Percentiles rank a stretch among this genome's conserved stretches.
These are phyloP conservation scores for Paraphaeosphaeria sporulosa DNA, from an alignment of 2,329 filamentous ascomycete genomes.

Conservation along the genomic window DNA sequence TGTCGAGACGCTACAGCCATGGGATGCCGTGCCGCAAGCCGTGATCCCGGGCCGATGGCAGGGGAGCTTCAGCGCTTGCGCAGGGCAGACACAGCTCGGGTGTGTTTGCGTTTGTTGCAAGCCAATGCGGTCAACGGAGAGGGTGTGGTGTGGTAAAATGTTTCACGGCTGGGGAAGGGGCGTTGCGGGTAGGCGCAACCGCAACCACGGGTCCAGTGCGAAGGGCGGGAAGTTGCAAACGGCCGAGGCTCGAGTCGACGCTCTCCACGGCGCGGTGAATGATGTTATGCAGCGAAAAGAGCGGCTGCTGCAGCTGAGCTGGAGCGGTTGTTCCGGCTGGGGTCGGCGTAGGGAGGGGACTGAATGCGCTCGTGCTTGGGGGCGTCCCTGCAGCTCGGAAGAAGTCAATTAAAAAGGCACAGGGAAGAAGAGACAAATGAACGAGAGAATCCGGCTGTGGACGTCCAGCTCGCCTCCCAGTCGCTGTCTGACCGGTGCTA, in stretches of 20 bases:
- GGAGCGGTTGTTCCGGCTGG: conserved; percentile 12
- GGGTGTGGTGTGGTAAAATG: conserved; percentile 14
- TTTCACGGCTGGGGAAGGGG: conserved; percentile 18
- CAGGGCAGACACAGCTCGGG: conserved; percentile 4
- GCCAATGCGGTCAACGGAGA: background rate
- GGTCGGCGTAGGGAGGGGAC: conserved; percentile 31
- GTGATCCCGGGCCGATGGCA: conserved; percentile 19
- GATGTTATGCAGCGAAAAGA: conserved; percentile 23
- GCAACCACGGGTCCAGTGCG: conserved; percentile 3
- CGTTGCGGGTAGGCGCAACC: conserved; percentile 14
- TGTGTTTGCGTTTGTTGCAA: background rate
- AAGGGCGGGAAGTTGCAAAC: conserved; percentile 1
- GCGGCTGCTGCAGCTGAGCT: conserved; percentile 14
- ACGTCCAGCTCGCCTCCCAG: conserved; percentile 19
- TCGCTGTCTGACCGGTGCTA: conserved; percentile 6
- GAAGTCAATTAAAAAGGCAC: conserved; percentile 30
- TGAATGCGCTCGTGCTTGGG: conserved; percentile 39
- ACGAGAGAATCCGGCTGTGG: conserved; percentile 24
- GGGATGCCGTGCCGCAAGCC: conserved; percentile 19
- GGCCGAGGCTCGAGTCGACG: background rate
- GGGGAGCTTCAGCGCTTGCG: conserved; percentile 15
- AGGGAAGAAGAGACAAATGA: conserved; percentile 31
- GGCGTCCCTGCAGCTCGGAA: conserved; percentile 35
- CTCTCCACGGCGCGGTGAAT: conserved; percentile 6
- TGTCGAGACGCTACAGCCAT: conserved; percentile 48